Base-by-base conservation (phyloP, 2,329 filamentous ascomycete species). In the Tolypocladium inflatum region DNA sequence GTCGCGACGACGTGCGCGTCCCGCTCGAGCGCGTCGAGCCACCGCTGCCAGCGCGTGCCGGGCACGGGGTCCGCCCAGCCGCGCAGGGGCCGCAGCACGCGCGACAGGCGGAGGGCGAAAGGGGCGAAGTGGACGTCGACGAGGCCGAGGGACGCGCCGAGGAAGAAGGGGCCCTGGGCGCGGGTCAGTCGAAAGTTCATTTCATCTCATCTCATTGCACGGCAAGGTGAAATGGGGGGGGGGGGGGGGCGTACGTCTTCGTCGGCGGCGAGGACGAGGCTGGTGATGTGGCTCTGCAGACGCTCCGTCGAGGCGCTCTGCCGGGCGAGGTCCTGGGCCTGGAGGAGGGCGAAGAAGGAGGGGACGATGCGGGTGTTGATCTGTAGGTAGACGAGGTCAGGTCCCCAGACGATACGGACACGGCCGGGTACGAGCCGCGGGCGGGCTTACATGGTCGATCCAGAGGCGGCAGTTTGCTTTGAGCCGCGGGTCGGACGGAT, bases 301-400 rank as follows among this genome's bases (percentile, higher is more conserved):
- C 83, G 82, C 54, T 81, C 78, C 0, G 82, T 82, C 62, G 81
- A 75, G 51, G 81, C 75, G 13, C 80, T 70, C 65, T 89, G 87
- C 61, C 84, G 81, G 17, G 77, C 65, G 21, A 73, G 65, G 17
- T 89, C 82, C 62, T 86, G 81, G 2, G 85, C 82, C 70, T 87
- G 85, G 0, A 94, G 78, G 21, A 91, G 79, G 39, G 81, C 80
- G 72, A 91, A 92, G 76, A 95, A 95, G 13, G 78, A 75, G 0
- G 90, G 89, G 2, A 95, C 82, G 57, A 96, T 84, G 62, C 86
- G 80, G 38, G 86, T 81, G 68, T 94, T 91, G 68, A 92, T 85
- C 85, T 89, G 13, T 26, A 21, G 48, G 13, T 26, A 21, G 48
- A 53, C 23, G 62, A 55, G 3, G 50, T 38, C n/a, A 21, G 9